Evolutionary conservation across 352 stramenopile species (phyloP).

Genomic region (Achlya hypogyna): DNA sequence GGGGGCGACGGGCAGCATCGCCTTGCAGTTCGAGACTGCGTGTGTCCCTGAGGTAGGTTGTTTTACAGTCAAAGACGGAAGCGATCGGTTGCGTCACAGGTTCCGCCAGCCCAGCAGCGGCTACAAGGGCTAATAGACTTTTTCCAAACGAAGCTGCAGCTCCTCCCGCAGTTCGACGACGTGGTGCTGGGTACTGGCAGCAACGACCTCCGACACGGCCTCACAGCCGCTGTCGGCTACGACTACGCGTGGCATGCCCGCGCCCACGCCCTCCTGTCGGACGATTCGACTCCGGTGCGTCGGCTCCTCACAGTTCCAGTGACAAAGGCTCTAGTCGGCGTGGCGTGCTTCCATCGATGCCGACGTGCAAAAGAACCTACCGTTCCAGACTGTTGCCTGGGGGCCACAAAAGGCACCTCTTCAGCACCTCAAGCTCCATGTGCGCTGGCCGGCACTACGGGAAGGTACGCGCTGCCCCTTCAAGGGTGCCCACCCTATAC

Average conservation of each 20-base stretch:
- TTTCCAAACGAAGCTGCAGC: conserved; percentile 72
- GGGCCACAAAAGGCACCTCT: conserved; percentile 30
- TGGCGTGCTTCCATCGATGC: not conserved
- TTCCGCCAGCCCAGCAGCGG: conserved; percentile 41
- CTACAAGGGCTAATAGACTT: conserved; percentile 72
- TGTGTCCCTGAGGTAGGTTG: conserved; percentile 46
- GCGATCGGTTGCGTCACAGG: not conserved
- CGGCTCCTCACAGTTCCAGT: not conserved
- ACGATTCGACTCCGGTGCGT: not conserved
- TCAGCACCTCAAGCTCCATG: conserved; percentile 42
- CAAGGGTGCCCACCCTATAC: not conserved
- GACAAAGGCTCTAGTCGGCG: not conserved
- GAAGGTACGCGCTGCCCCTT: conserved; percentile 33
- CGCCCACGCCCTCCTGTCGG: not conserved
- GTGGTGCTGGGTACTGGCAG: not conserved
- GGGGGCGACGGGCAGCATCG: conserved; percentile 60
- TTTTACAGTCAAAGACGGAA: conserved; percentile 13
- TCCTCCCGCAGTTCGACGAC: conserved; percentile 52
- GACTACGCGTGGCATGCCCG: not conserved
- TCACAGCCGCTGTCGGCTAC: not conserved
- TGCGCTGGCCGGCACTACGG: conserved; percentile 55
- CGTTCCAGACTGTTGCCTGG: not conserved
- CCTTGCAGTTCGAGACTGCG: conserved; percentile 69
- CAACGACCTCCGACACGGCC: not conserved
- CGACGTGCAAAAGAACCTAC: not conserved